Conservation (phyloP, 306 rosid species). For the Castanea mollissima region DNA sequence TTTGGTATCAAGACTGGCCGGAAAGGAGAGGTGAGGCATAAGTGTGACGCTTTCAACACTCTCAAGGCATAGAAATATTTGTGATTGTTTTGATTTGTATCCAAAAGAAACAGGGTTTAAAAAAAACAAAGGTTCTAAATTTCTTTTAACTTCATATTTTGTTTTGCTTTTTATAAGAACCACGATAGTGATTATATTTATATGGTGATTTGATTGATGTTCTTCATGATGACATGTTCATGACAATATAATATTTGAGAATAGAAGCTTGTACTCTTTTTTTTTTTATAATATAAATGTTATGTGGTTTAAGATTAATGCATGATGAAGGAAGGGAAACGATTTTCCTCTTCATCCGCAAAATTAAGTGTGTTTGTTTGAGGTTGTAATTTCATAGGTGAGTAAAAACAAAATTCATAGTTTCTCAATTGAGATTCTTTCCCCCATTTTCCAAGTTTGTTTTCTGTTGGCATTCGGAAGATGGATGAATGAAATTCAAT, state of each 20-base stretch:
- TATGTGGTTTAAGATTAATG: neutral
- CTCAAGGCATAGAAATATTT: neutral
- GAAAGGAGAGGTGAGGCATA: constrained; percentile 50
- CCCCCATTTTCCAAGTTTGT: too few species aligned
- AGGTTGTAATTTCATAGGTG: neutral
- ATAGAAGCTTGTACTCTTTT: neutral
- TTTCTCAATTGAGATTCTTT: too few species aligned
- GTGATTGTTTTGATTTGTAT: neutral
- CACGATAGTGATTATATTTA: neutral
- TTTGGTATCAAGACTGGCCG: constrained; percentile 35
- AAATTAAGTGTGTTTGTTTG: neutral
- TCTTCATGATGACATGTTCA: neutral
- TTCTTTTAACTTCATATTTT: neutral
- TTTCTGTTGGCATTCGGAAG: too few species aligned
- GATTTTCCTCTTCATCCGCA: neutral
- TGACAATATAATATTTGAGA: neutral
- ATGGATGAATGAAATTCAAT: too few species aligned
- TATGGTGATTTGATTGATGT: neutral
- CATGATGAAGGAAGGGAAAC: neutral
- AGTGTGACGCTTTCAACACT: constrained; percentile 43
- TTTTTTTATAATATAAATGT: neutral
- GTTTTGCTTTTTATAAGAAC: neutral
- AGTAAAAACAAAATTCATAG: neutral
- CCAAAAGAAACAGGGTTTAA: neutral
- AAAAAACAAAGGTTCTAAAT: neutral